Percentiles rank a stretch among this genome's conserved stretches.
Evolutionary conservation across 2,329 filamentous ascomycete genomes (phyloP).

Genomic region (Akanthomyces lecanii): DNA sequence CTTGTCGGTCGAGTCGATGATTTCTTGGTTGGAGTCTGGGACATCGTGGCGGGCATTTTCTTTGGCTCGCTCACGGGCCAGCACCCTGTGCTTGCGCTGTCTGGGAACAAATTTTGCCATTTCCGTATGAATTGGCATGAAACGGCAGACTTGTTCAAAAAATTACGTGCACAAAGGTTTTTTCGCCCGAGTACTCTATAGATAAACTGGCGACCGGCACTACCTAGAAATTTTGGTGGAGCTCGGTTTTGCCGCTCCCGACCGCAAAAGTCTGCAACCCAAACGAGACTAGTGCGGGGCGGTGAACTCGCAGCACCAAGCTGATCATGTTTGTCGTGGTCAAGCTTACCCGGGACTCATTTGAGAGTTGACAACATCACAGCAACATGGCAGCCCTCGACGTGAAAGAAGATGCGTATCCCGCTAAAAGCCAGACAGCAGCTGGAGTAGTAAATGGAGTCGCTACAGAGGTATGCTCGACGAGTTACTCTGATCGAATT

Average conservation of each 20-base stretch:
- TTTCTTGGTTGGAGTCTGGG: conserved; percentile 34
- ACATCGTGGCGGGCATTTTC: conserved; percentile 39
- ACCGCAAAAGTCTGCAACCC: conserved; percentile 33
- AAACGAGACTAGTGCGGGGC: conserved; percentile 34
- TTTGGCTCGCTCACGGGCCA: conserved; percentile 56
- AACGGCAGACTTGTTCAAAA: not conserved
- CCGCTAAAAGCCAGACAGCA: conserved; percentile 57
- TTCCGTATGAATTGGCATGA: conserved; percentile 19
- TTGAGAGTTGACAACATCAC: not conserved
- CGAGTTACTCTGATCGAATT: conserved; percentile 85
- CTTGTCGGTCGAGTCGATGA: conserved; percentile 41
- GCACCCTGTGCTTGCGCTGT: conserved; percentile 64
- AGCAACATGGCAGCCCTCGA: conserved; percentile 37
- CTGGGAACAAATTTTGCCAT: conserved; percentile 60
- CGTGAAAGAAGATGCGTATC: conserved; percentile 57
- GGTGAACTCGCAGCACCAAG: conserved; percentile 17
- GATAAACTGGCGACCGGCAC: conserved; percentile 7
- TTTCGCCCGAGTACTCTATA: not conserved
- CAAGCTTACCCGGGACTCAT: conserved; percentile 17
- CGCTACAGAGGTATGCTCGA: conserved; percentile 65
- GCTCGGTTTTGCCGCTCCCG: conserved; percentile 31
- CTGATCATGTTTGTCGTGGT: conserved; percentile 15
- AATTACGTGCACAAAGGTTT: not conserved
- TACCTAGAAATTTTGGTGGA: conserved; percentile 33
- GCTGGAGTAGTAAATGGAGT: conserved; percentile 62